Evolutionary conservation across 31 red algal genomes (phyloP), one percentile per base, ranked within the genome.

Genomic region (Asparagopsis taxiformis): DNA sequence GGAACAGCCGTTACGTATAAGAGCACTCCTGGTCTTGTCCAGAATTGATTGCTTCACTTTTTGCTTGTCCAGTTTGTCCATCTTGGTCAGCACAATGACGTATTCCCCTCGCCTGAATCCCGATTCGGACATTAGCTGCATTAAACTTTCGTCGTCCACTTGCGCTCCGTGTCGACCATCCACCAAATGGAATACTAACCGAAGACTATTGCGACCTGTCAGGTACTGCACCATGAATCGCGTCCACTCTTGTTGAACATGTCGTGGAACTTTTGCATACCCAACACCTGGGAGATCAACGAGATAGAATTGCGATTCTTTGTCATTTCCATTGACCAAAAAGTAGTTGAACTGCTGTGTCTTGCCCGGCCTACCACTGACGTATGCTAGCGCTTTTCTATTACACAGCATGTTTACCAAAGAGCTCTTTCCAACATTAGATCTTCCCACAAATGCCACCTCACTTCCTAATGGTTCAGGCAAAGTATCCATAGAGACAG

Each of bases 291-390:
- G 96, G 8, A 94, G 55, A 58, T 99, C 96, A 1, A 94, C 91
- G 8, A 99, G 34, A 58, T 94, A 94, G 52, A 94, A 99, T 51
- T 61, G 65, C 19, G 41, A 54, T 17, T 63, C 59, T 15, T 55
- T 48, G 43, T 82, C 65, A 25, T 41, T 61, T 34, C 73, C 81
- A 58, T 99, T 95, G 3, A 92, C 91, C 37, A 89, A 24, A 89
- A 94, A 99, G 68, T 84, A 99, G 79, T 99, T 99, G 41, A 94
- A 92, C 56, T 92, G 87, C 39, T 89, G 81, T 17, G 96, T 99
- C 68, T 99, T 99, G 41, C 96, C 96, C 0, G 96, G 96, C 24
- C 69, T 71, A 51, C 81, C 79, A 41, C 81, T 88, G 10, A 80
- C 86, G 48, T 92, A 78, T 0, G 91, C 96, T 29, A 99, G 74